These are phyloP conservation scores for Fusarium piperis DNA, from an alignment of 2,329 filamentous ascomycete species.

Conservation along the genomic window DNA sequence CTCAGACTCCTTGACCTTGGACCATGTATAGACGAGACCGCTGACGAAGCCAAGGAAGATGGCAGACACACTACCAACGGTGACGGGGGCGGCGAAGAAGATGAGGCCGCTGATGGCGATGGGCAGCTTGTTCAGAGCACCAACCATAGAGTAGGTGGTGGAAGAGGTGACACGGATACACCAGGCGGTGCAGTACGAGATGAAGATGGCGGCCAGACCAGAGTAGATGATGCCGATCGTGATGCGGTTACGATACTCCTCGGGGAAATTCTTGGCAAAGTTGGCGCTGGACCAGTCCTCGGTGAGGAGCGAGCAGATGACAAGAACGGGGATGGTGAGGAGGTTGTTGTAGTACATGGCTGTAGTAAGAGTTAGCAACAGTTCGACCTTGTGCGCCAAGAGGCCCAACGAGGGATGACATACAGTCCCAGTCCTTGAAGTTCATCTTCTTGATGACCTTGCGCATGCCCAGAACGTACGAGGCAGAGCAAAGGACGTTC, in stretches of 20 bases:
- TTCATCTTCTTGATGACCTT: slow-evolving; percentile 99
- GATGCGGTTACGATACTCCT: slow-evolving; percentile 78
- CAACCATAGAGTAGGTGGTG: slow-evolving; percentile 98
- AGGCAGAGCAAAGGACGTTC: slow-evolving; percentile 94
- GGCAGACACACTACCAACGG: slow-evolving; percentile 91
- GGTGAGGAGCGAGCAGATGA: slow-evolving; percentile 80
- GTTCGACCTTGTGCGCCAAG: background rate
- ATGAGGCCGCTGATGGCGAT: slow-evolving; percentile 91
- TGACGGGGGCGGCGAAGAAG: slow-evolving; percentile 96
- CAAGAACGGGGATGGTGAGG: slow-evolving; percentile 90
- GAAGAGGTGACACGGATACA: slow-evolving; percentile 97
- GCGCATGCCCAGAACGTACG: slow-evolving; percentile 91
- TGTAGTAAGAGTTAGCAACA: slow-evolving; percentile 53
- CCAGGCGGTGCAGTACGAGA: slow-evolving; percentile 98
- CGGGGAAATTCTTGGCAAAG: slow-evolving; percentile 86
- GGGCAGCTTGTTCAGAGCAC: slow-evolving; percentile 96
- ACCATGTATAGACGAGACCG: slow-evolving; percentile 90
- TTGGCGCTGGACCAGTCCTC: slow-evolving; percentile 95
- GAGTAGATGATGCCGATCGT: slow-evolving; percentile 93
- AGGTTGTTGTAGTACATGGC: slow-evolving; percentile 99
- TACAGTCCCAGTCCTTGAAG: slow-evolving; percentile 99
- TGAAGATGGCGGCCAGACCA: slow-evolving; percentile 92
- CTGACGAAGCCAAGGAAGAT: slow-evolving; percentile 92
- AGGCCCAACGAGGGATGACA: slow-evolving; percentile 52
- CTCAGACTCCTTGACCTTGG: slow-evolving; percentile 65